Percentiles rank a stretch among this genome's conserved stretches.
Evolutionary conservation across 2,329 filamentous ascomycete species (phyloP).

Genomic region (Penicillium expansum): DNA sequence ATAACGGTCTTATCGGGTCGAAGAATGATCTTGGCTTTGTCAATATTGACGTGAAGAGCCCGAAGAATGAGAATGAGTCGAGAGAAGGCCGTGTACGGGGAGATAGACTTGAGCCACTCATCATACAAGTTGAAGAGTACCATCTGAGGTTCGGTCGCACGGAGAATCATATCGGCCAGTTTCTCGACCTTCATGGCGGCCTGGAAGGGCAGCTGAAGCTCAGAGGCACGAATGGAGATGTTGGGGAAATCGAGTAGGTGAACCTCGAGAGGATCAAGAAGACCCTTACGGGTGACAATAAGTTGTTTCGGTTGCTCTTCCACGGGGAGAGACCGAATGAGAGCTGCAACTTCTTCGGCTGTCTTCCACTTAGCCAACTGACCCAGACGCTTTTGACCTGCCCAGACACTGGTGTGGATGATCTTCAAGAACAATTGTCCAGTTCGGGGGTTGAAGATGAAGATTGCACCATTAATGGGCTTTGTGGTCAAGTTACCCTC

Average conservation of each 20-base stretch:
- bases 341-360: slow-evolving; percentile 95
- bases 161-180: slow-evolving; percentile 96
- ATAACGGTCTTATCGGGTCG: slow-evolving; percentile 97
- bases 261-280: slow-evolving; percentile 94
- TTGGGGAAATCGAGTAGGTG: slow-evolving; percentile 98
- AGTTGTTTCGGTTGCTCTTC: slow-evolving; percentile 99
- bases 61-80: slow-evolving; percentile 89
- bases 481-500: slow-evolving; percentile 99
- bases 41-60: slow-evolving; percentile 93
- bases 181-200: slow-evolving; percentile 99
- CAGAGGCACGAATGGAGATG: slow-evolving; percentile 95
- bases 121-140: slow-evolving; percentile 98
- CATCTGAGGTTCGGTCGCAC: slow-evolving; percentile 99
- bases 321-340: slow-evolving; percentile 91
- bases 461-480: slow-evolving; percentile 98
- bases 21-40: slow-evolving; percentile 95
- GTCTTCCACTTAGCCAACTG: slow-evolving; percentile 99
- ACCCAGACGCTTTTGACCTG: slow-evolving; percentile 96
- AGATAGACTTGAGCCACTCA: slow-evolving; percentile 98
- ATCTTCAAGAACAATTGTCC: slow-evolving; percentile 98
- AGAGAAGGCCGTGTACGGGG: slow-evolving; percentile 97
- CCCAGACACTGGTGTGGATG: slow-evolving; percentile 99
- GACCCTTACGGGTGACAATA: slow-evolving; percentile 95
- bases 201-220: slow-evolving; percentile 96
- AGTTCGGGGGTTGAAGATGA: slow-evolving; percentile 99